Conservation (phyloP, 495 filamentous ascomycete species). For the Neurospora intermedia region DNA sequence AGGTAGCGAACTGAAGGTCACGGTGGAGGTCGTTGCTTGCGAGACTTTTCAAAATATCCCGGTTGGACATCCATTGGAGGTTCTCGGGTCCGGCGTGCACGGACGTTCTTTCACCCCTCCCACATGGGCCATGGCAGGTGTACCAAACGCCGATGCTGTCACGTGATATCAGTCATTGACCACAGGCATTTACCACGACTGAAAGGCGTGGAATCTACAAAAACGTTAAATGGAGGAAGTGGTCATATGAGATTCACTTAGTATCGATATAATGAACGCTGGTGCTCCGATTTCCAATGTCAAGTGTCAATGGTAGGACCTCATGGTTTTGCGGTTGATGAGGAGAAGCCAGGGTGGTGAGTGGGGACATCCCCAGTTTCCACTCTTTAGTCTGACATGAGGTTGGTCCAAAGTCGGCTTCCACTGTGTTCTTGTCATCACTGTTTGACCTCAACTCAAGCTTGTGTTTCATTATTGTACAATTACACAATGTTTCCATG, state of each 20-base stretch:
- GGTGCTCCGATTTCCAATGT: neutral
- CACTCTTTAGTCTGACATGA: neutral
- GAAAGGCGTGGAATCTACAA: neutral
- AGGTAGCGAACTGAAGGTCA: slow-evolving; percentile 5
- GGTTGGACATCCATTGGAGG: slow-evolving; percentile 9
- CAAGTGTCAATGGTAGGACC: neutral
- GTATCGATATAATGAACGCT: neutral
- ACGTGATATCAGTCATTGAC: neutral
- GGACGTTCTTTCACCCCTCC: neutral
- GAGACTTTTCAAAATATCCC: slow-evolving; percentile 27
- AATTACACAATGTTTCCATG: neutral
- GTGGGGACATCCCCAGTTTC: neutral
- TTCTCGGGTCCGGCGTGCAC: slow-evolving; percentile 6
- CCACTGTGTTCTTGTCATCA: neutral
- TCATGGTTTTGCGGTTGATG: neutral
- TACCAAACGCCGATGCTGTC: neutral
- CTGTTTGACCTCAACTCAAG: neutral
- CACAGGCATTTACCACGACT: neutral
- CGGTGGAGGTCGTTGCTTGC: slow-evolving; percentile 25
- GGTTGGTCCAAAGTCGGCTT: neutral
- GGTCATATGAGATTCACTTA: neutral
- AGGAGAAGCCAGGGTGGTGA: neutral
- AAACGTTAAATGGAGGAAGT: neutral
- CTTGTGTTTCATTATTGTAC: neutral
- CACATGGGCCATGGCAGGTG: neutral